A percentile compares a stretch with the other conserved stretches of the same genome.
These are phyloP conservation scores for Colletotrichum costaricense DNA, from an alignment of 2,329 filamentous ascomycete genomes.

Conservation along the genomic window DNA sequence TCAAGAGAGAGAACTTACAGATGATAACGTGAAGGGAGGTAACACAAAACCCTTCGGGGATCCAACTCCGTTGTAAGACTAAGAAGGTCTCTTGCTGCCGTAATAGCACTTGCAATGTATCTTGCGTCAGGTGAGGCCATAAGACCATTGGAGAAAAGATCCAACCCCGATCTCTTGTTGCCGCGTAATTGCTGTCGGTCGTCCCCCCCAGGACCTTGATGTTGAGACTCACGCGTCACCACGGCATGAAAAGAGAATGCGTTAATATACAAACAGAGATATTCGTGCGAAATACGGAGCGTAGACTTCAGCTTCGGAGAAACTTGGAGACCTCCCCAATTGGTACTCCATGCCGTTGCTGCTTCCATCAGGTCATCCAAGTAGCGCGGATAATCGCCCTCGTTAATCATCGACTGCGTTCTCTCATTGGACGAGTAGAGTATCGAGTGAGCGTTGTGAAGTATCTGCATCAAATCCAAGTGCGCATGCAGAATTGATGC, in stretches of 20 bases:
- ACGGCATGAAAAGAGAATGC: not conserved
- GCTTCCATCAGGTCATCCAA: not conserved
- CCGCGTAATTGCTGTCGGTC: not conserved
- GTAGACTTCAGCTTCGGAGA: not conserved
- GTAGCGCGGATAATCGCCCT: not conserved
- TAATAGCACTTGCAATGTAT: not conserved
- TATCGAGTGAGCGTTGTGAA: not conserved
- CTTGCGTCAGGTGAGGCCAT: not conserved
- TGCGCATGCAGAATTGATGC: not conserved
- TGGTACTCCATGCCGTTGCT: not conserved
- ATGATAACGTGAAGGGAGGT: not conserved
- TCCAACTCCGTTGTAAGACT: not conserved
- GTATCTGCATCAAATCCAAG: not conserved
- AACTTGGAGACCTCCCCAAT: not conserved
- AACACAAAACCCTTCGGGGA: not conserved
- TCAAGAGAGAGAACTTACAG: not conserved
- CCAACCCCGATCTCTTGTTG: not conserved
- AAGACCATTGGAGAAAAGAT: not conserved
- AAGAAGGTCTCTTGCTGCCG: not conserved
- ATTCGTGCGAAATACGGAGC: not conserved
- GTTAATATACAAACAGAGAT: not conserved
- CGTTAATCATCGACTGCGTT: not conserved
- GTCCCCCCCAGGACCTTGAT: not conserved
- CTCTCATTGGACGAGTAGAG: not conserved
- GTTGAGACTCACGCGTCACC: not conserved